Evolutionary conservation across 2,329 filamentous ascomycete species (phyloP).

Genomic region (Chaetoscypha palmicola): DNA sequence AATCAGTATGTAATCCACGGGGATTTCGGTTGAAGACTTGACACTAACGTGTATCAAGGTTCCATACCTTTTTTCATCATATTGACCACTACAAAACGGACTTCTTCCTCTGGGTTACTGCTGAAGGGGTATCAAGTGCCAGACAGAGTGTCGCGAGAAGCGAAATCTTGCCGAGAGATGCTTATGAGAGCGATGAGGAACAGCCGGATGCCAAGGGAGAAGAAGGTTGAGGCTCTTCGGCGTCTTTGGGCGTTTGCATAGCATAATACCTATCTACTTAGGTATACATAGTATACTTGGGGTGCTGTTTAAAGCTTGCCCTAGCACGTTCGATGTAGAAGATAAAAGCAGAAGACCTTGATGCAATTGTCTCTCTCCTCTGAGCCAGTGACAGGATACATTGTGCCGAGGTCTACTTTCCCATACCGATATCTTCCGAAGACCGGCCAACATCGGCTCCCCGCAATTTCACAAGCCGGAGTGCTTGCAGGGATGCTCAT

Average conservation of each 20-base stretch:
- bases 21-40: no score
- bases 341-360: no score
- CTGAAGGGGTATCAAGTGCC: conserved; percentile 57
- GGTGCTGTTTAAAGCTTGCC: no score
- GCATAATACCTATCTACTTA: no score
- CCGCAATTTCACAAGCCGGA: conserved; percentile 6
- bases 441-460: not conserved
- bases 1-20: conserved; percentile 76
- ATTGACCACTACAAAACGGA: conserved; percentile 66
- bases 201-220: not conserved
- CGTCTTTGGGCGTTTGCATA: no score
- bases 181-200: not conserved
- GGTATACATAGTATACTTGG: no score
- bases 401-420: not conserved
- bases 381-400: not conserved
- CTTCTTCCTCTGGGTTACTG: conserved; percentile 69
- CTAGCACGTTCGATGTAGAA: no score
- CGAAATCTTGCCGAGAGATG: conserved; percentile 37
- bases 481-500: not conserved
- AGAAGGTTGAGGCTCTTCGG: conserved; percentile 3
- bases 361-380: no score
- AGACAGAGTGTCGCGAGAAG: conserved; percentile 42
- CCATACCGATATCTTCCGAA: not conserved
- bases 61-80: conserved; percentile 73
- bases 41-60: no score